These are phyloP conservation scores for Glebionis coronaria DNA, from an alignment of 129 eudicot genomes.

Conservation along the genomic window DNA sequence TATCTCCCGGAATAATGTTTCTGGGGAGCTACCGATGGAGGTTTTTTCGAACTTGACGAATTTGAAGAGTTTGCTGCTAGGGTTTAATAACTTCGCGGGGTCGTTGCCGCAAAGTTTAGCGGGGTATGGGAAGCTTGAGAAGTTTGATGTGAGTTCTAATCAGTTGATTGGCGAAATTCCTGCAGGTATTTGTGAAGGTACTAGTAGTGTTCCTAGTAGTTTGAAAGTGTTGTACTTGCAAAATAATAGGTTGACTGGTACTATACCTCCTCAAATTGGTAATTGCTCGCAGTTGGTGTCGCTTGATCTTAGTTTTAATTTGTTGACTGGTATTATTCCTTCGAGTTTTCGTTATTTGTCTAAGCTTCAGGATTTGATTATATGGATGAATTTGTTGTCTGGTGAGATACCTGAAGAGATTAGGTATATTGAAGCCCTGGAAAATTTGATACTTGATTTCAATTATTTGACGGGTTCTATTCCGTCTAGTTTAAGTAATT, in stretches of 20 bases:
- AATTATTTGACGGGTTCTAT: slow-evolving; percentile 64
- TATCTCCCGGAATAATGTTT: slow-evolving; percentile 39
- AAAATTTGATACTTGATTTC: slow-evolving; percentile 81
- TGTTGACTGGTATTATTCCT: slow-evolving; percentile 70
- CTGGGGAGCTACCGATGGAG: slow-evolving; percentile 70
- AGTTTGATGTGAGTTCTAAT: slow-evolving; percentile 75
- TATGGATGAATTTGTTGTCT: slow-evolving; percentile 73
- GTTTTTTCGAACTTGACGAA: slow-evolving; percentile 37
- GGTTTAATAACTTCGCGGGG: slow-evolving; percentile 50
- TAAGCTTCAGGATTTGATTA: slow-evolving; percentile 63
- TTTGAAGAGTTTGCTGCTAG: slow-evolving; percentile 47
- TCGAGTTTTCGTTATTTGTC: slow-evolving; percentile 61
- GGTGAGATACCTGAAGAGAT: slow-evolving; percentile 91
- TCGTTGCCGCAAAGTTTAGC: slow-evolving; percentile 46
- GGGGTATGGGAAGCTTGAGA: slow-evolving; percentile 37
- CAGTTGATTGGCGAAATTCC: slow-evolving; percentile 52
- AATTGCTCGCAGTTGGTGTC: slow-evolving; percentile 71
- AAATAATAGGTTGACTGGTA: slow-evolving; percentile 63
- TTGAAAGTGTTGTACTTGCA: slow-evolving; percentile 75
- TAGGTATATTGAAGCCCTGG: slow-evolving; percentile 50
- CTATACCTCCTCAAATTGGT: slow-evolving; percentile 56
- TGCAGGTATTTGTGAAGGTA: slow-evolving; percentile 39
- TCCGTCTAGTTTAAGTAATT: slow-evolving; percentile 69
- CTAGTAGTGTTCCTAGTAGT: slow-evolving; percentile 18
- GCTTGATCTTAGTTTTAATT: slow-evolving; percentile 90